phyloP scores from a whole-genome alignment of 768 basidiomycete genomes.

The Dacryopinax primogenitus region DNA sequence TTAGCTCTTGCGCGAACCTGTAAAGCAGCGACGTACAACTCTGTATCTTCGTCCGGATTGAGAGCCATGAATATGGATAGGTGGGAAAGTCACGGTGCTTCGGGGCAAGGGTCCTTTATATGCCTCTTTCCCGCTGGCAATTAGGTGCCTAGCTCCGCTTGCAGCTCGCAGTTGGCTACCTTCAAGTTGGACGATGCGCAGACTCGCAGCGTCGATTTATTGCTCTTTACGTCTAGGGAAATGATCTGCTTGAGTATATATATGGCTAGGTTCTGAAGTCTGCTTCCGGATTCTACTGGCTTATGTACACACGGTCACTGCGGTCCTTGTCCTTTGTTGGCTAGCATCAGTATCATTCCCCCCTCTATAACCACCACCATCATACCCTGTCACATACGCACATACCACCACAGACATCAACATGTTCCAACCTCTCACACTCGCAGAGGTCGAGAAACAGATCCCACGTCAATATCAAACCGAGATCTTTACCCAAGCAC shows the following conservation, averaged over 20 bases:
- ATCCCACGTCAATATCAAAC: constrained; percentile 24
- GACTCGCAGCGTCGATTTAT: too few species aligned
- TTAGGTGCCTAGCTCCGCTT: background rate
- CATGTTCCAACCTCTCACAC: background rate
- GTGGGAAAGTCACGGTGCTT: too few species aligned
- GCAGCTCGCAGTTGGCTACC: background rate
- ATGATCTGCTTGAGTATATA: too few species aligned
- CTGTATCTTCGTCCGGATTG: constrained; percentile 85
- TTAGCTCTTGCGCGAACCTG: background rate
- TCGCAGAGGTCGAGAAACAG: constrained; percentile 1
- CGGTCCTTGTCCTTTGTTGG: too few species aligned
- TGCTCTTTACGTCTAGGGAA: too few species aligned
- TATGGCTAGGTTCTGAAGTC: too few species aligned
- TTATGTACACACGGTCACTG: too few species aligned
- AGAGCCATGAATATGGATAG: too few species aligned
- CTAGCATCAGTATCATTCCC: too few species aligned
- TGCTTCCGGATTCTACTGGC: too few species aligned
- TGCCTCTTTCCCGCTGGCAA: background rate
- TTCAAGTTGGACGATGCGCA: too few species aligned
- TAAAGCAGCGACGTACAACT: constrained; percentile 55
- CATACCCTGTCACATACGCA: background rate
- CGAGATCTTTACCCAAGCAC: constrained; percentile 43
- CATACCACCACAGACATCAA: background rate
- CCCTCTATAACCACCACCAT: background rate
- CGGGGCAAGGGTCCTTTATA: background rate